Conservation (phyloP, 1,284 basidiomycete species). For the Phlebopus sp. region DNA sequence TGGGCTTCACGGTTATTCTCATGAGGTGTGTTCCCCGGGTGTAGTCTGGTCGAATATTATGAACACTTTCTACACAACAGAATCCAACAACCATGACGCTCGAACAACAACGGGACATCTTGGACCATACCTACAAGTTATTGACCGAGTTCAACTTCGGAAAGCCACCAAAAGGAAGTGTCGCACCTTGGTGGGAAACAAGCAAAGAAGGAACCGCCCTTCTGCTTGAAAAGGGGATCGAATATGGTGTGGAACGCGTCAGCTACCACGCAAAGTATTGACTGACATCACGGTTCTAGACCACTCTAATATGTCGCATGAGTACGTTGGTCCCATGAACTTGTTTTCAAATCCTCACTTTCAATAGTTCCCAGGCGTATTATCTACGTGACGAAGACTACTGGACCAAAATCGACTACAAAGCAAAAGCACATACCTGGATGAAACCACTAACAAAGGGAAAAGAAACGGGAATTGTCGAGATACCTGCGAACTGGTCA, state of each 20-base stretch:
- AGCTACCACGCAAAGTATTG: neutral
- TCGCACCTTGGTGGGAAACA: slow-evolving; percentile 82
- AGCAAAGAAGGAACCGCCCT: slow-evolving; percentile 68
- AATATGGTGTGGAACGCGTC: slow-evolving; percentile 52
- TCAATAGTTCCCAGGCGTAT: slow-evolving; percentile 62
- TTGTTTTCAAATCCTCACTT: slow-evolving; percentile 1
- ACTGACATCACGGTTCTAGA: slow-evolving; percentile 35
- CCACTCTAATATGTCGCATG: slow-evolving; percentile 66
- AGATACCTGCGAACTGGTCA: slow-evolving; percentile 73
- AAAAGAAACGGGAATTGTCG: slow-evolving; percentile 65
- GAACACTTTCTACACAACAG: slow-evolving; percentile 27
- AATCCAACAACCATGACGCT: slow-evolving; percentile 63
- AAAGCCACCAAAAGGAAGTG: slow-evolving; percentile 62
- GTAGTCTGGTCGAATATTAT: neutral
- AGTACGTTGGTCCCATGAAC: slow-evolving; percentile 36
- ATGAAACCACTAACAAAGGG: slow-evolving; percentile 73
- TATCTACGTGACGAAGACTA: slow-evolving; percentile 67
- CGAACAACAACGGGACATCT: slow-evolving; percentile 70
- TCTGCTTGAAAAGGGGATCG: slow-evolving; percentile 70
- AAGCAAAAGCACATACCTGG: slow-evolving; percentile 59
- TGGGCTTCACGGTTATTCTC: slow-evolving; percentile 74
- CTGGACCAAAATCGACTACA: slow-evolving; percentile 77
- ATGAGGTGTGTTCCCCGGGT: slow-evolving; percentile 47
- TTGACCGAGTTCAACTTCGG: slow-evolving; percentile 70
- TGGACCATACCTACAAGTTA: slow-evolving; percentile 65